These are phyloP conservation scores for Chaetomium tenue DNA, from an alignment of 495 filamentous ascomycete genomes.

Conservation along the genomic window DNA sequence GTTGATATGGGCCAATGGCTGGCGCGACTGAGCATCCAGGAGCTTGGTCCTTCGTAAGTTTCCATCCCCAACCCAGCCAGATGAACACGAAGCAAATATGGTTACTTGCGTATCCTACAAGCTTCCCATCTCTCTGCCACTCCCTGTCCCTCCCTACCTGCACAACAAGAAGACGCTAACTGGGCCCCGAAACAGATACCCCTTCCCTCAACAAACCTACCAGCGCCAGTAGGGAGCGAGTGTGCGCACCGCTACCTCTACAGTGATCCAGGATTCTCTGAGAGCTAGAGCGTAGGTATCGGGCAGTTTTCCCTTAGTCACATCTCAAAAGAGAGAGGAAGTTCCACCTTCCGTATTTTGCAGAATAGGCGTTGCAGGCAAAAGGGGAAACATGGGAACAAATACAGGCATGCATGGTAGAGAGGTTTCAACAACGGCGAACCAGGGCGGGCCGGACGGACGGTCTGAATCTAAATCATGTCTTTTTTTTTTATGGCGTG, in stretches of 20 bases:
- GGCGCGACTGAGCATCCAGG: slow-evolving; percentile 84
- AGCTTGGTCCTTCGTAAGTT: slow-evolving; percentile 91
- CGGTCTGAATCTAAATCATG: background rate
- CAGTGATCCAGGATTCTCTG: background rate
- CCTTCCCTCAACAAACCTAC: slow-evolving; percentile 78
- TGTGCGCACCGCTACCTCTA: background rate
- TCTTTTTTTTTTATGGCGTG: slow-evolving; percentile 3
- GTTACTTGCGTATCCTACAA: background rate
- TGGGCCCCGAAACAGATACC: slow-evolving; percentile 23
- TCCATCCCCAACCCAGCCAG: background rate
- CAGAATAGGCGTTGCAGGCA: slow-evolving; percentile 28
- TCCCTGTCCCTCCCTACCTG: too few relatives aligned
- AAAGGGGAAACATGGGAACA: slow-evolving; percentile 10
- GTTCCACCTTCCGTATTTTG: slow-evolving; percentile 21
- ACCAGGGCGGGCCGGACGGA: slow-evolving; percentile 3
- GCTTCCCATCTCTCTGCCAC: too few relatives aligned
- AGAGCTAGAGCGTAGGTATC: background rate
- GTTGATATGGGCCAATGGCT: slow-evolving; percentile 95
- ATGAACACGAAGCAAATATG: background rate
- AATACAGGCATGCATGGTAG: slow-evolving; percentile 22
- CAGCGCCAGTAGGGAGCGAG: slow-evolving; percentile 29
- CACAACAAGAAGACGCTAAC: background rate
- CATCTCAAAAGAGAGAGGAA: slow-evolving; percentile 10
- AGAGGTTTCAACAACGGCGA: slow-evolving; percentile 39
- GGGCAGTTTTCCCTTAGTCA: background rate